Evolutionary conservation across 139 green algal genomes (phyloP).

Genomic region (Chlorella sp.): DNA sequence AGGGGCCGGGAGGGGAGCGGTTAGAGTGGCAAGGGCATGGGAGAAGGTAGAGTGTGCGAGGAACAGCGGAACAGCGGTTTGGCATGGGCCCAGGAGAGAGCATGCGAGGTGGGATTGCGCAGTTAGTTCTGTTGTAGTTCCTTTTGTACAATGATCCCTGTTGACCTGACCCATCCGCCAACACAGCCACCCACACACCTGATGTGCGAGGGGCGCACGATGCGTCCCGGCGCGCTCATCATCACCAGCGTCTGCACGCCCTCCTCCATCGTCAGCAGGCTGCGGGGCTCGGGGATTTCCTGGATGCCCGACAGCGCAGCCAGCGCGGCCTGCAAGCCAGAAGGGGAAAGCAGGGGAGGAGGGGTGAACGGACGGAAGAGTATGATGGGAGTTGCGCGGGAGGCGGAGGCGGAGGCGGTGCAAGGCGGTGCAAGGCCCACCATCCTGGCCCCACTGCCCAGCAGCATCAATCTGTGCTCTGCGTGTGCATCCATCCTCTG

Average conservation of each 20-base stretch:
- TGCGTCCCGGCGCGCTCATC: constrained; percentile 53
- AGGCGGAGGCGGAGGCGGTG: too few species aligned
- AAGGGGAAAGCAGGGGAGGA: not conserved
- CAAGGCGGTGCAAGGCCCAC: too few species aligned
- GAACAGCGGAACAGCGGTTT: too few species aligned
- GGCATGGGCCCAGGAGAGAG: too few species aligned
- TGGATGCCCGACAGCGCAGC: constrained; percentile 89
- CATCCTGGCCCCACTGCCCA: too few species aligned
- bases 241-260: constrained; percentile 76
- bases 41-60: too few species aligned
- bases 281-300: constrained; percentile 70
- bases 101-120: too few species aligned
- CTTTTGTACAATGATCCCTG: too few species aligned
- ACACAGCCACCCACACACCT: constrained; percentile 3
- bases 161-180: not conserved
- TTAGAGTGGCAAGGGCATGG: not conserved
- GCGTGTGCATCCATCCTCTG: too few species aligned
- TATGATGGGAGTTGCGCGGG: too few species aligned
- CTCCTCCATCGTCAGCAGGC: constrained; percentile 81
- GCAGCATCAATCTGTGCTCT: too few species aligned
- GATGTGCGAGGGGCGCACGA: constrained; percentile 56
- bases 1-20: not conserved
- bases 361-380: not conserved
- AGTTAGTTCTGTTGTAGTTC: too few species aligned
- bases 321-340: constrained; percentile 82